Conservation (phyloP, 2,329 filamentous ascomycete species). For the Xylariomycetidae sp. region DNA sequence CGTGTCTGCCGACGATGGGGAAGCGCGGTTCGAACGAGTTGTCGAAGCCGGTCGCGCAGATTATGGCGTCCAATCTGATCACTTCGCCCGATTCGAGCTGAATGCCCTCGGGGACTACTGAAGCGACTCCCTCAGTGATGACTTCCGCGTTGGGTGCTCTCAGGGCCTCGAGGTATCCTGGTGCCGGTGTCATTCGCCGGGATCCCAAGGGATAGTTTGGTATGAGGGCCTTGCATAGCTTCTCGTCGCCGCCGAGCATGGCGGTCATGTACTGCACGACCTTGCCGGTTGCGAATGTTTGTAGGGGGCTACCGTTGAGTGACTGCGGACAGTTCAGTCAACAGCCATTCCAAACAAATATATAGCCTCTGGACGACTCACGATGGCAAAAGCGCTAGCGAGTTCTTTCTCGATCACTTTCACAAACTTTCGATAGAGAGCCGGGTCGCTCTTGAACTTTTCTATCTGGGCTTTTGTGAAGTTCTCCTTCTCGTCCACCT, state of each 20-base stretch:
- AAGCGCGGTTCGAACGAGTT: constrained; percentile 49
- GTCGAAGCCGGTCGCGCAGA: constrained; percentile 56
- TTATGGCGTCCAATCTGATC: constrained; percentile 49
- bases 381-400: constrained; percentile 38
- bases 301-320: constrained; percentile 35
- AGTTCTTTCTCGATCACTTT: constrained; percentile 42
- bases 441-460: constrained; percentile 41
- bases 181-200: constrained; percentile 45
- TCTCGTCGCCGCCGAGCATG: constrained; percentile 42
- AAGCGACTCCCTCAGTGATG: constrained; percentile 39
- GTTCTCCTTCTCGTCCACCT: constrained; percentile 38
- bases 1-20: constrained; percentile 43
- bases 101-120: constrained; percentile 44
- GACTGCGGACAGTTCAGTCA: constrained; percentile 21
- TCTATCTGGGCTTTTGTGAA: constrained; percentile 40
- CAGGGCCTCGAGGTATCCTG: constrained; percentile 43
- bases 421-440: constrained; percentile 41
- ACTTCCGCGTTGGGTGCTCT: constrained; percentile 44
- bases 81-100: constrained; percentile 42
- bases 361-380: constrained; percentile 18
- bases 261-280: constrained; percentile 43
- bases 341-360: constrained; percentile 9
- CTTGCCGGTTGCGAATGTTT: constrained; percentile 36
- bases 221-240: constrained; percentile 46
- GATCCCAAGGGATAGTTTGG: constrained; percentile 45